phyloP scores from a whole-genome alignment of 1,284 basidiomycete genomes.

The Naganishia albida region DNA sequence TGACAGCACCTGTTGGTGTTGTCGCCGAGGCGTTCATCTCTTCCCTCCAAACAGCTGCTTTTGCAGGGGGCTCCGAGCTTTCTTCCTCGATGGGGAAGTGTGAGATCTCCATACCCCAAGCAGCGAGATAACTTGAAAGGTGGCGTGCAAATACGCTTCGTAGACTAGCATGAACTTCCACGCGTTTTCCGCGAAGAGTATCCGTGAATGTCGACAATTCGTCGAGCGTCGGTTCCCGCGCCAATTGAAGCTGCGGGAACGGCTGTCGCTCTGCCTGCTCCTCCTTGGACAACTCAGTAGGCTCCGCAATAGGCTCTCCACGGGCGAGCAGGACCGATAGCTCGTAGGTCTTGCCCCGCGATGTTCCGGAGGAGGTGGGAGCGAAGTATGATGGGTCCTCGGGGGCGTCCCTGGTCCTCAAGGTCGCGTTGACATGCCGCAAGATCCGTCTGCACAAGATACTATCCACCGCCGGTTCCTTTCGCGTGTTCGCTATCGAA shows the following conservation, averaged over 20 bases:
- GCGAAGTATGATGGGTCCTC: slow-evolving; percentile 32
- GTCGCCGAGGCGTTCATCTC: slow-evolving; percentile 23
- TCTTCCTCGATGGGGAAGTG: slow-evolving; percentile 65
- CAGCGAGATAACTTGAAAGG: slow-evolving; percentile 83
- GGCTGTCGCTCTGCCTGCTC: slow-evolving; percentile 59
- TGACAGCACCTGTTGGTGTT: slow-evolving; percentile 1
- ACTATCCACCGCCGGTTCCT: slow-evolving; percentile 63
- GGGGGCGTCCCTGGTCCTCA: slow-evolving; percentile 53
- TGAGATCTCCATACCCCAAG: slow-evolving; percentile 89
- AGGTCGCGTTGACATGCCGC: slow-evolving; percentile 64
- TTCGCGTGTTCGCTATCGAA: slow-evolving; percentile 33
- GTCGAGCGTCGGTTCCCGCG: slow-evolving; percentile 71
- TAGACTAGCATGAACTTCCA: slow-evolving; percentile 75
- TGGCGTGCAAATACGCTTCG: slow-evolving; percentile 84
- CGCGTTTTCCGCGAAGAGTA: slow-evolving; percentile 75
- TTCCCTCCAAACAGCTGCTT: slow-evolving; percentile 10
- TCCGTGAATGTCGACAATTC: slow-evolving; percentile 78
- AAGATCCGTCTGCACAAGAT: slow-evolving; percentile 68
- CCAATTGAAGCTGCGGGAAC: slow-evolving; percentile 57
- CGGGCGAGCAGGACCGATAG: slow-evolving; percentile 51
- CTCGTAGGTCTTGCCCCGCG: slow-evolving; percentile 46
- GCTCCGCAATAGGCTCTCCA: slow-evolving; percentile 49
- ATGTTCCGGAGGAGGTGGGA: slow-evolving; percentile 34
- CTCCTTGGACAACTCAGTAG: slow-evolving; percentile 49
- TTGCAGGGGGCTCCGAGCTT: slow-evolving; percentile 10